Evolutionary conservation across 176 grass and related monocot genomes (phyloP).

Genomic region (Paspalum notatum): DNA sequence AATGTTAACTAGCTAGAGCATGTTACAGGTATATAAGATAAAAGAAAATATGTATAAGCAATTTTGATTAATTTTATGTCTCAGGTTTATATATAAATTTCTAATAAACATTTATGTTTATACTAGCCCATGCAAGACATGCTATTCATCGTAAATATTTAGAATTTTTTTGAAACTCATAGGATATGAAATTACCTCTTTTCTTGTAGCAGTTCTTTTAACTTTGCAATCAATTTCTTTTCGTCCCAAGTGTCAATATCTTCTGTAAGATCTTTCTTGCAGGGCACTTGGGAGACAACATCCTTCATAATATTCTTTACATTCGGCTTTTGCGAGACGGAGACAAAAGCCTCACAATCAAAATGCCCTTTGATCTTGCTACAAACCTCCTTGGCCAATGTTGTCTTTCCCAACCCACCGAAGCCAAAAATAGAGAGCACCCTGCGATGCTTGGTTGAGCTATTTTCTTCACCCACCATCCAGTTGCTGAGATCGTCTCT

Average conservation of each 20-base stretch:
- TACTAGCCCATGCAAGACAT: too few relatives aligned
- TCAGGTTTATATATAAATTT: too few relatives aligned
- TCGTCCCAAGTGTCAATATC: neutral
- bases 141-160: too few relatives aligned
- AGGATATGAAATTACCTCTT: neutral
- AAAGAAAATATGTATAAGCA: too few relatives aligned
- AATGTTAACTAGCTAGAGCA: too few relatives aligned
- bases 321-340: neutral
- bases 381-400: neutral
- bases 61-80: too few relatives aligned
- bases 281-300: neutral
- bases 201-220: neutral
- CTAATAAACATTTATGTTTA: too few relatives aligned
- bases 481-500: neutral
- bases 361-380: neutral
- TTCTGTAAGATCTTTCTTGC: neutral
- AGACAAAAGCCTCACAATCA: neutral
- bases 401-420: conserved; percentile 8
- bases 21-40: too few relatives aligned
- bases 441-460: neutral
- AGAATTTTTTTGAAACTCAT: neutral
- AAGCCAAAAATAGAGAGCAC: conserved; percentile 6
- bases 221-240: neutral
- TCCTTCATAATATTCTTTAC: conserved; percentile 9
- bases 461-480: neutral